Evolutionary conservation across 2,329 filamentous ascomycete species (phyloP), one percentile per base, ranked within the genome.

Genomic region (Coniochaeta sp.): DNA sequence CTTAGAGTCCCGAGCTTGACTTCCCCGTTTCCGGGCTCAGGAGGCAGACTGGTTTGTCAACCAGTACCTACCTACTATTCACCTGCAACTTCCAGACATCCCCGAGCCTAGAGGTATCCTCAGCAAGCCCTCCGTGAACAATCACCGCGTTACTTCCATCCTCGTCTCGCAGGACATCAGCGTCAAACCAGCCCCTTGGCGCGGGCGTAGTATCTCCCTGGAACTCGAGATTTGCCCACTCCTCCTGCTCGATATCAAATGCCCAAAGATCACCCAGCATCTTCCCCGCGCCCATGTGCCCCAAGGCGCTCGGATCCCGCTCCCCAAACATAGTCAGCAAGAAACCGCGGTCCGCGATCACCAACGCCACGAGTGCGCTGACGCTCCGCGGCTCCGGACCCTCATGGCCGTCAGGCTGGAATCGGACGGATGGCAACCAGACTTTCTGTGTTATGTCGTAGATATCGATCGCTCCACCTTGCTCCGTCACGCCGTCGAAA

Each of bases 401-500:
- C 0, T 60, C 30, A 1, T 56, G 28, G 3, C 63, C 61, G 31
- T 68, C 62, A 2, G 65, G 51, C 8, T 50, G 24, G 50, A 59
- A 69, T 0, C 14, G 4, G 18, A 62, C 50, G 0, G 58, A 63
- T 3, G 49, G n/a, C n/a, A n/a, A 52, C 67, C 67, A 70, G 2
- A 55, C 28, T 4, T 8, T 10, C 31, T 6, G 5, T n/a, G 26
- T 42, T 3, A 53, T 31, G 35, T 69, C 60, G 27, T 58, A 68
- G 2, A 82, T 63, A 52, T 87, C 82, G 9, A 87, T 22, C 2
- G 58, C 64, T 0, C 81, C 82, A 0, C 83, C 83, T 30, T 80
- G 72, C 58, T 86, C 83, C 0, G 61, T 73, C 10, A 69, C 72
- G 0, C 82, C 83, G 59, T 86, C 82, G 51, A 85, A 86, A 0